A percentile compares a stretch with the other conserved stretches of the same genome.
phyloP scores from a whole-genome alignment of 768 basidiomycete species.

The Daedaleopsis sinensis region DNA sequence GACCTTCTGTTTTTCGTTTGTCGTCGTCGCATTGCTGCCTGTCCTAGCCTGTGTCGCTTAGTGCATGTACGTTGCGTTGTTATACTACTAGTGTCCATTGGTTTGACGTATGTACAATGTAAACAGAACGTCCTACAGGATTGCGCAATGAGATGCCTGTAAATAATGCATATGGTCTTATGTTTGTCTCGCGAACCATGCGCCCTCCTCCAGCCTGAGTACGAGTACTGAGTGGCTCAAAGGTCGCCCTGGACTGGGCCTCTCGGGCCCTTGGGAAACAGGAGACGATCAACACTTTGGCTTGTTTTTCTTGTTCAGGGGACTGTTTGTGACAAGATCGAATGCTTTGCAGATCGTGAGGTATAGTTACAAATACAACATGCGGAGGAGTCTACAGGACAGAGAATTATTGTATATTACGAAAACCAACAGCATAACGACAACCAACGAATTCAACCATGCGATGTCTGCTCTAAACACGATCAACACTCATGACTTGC shows the following conservation, averaged over 20 bases:
- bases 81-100: conserved; percentile 26
- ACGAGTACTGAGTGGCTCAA: too few relatives aligned
- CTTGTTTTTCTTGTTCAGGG: too few relatives aligned
- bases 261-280: too few relatives aligned
- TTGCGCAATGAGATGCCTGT: neutral
- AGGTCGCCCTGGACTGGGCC: too few relatives aligned
- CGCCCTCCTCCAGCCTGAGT: too few relatives aligned
- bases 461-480: neutral
- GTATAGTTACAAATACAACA: conserved; percentile 16
- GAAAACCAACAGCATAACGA: conserved; percentile 9
- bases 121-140: neutral
- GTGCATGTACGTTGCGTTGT: conserved; percentile 24
- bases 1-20: conserved; percentile 5
- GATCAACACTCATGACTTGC: too few relatives aligned
- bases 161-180: too few relatives aligned
- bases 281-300: too few relatives aligned
- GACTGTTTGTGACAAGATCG: too few relatives aligned
- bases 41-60: conserved; percentile 16
- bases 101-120: conserved; percentile 14
- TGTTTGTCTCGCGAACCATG: too few relatives aligned
- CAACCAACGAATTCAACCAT: neutral
- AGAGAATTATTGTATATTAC: conserved; percentile 3
- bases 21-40: conserved; percentile 20
- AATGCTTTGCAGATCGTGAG: neutral
- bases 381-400: conserved; percentile 1